phyloP scores from a whole-genome alignment of 2,329 filamentous ascomycete genomes.

The Xenosphaeropsis pyriputrescens region DNA sequence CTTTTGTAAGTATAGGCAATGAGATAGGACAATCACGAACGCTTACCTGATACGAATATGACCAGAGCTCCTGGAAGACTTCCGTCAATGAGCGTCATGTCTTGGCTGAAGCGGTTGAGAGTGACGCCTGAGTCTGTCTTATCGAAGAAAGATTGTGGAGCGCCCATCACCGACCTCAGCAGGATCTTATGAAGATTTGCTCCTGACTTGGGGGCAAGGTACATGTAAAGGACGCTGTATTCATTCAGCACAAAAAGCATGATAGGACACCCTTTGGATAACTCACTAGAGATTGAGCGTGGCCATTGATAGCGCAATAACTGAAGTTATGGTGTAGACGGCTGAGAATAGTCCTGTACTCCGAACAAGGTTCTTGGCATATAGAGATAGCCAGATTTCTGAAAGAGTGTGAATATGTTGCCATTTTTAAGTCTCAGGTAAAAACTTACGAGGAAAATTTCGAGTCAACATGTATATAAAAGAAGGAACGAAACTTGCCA shows the following conservation, averaged over 20 bases:
- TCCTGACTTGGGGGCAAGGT: conserved; percentile 4
- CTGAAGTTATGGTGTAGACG: background rate
- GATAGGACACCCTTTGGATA: conserved; percentile 2
- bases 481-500: too few relatives aligned
- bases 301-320: background rate
- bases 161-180: conserved; percentile 5
- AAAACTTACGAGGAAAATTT: too few relatives aligned
- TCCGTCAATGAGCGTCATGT: conserved; percentile 6
- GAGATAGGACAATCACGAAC: background rate
- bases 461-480: too few relatives aligned
- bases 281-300: background rate
- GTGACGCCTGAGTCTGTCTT: conserved; percentile 1
- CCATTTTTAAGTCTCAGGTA: too few relatives aligned
- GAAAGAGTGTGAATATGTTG: too few relatives aligned
- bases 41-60: background rate
- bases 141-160: conserved; percentile 7
- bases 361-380: too few relatives aligned
- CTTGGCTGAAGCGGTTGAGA: conserved; percentile 6
- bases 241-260: background rate
- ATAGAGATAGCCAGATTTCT: too few relatives aligned
- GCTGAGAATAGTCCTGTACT: too few relatives aligned
- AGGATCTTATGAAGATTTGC: conserved; percentile 3
- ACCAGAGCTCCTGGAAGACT: conserved; percentile 1
- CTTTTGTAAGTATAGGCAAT: background rate
- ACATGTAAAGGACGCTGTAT: conserved; percentile 3